A percentile compares a stretch with the other conserved stretches of the same genome.
Conservation (phyloP, 495 filamentous ascomycete species). For the Penicillium macrosclerotiorum region DNA sequence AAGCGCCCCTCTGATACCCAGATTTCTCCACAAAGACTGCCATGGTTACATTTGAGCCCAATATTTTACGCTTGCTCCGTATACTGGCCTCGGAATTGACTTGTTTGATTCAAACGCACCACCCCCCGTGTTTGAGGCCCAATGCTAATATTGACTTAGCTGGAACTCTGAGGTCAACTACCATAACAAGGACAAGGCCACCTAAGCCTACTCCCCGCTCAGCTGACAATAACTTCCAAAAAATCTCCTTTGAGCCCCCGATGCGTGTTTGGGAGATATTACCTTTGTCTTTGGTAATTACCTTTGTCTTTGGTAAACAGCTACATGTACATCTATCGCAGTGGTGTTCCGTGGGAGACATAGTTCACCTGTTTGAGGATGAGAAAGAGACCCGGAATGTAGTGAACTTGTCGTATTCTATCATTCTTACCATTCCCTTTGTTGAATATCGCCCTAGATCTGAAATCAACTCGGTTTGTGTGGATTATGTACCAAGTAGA, state of each 20-base stretch:
- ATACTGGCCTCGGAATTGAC: too few species aligned
- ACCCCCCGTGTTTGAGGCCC: not conserved
- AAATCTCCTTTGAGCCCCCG: slow-evolving; percentile 1
- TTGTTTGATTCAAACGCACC: too few species aligned
- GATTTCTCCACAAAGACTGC: not conserved
- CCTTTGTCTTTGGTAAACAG: slow-evolving; percentile 13
- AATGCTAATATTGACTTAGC: slow-evolving; percentile 49
- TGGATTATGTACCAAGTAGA: not conserved
- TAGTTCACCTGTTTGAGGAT: slow-evolving; percentile 12
- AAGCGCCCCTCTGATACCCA: not conserved
- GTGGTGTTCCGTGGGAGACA: slow-evolving; percentile 14
- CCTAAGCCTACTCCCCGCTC: slow-evolving; percentile 34
- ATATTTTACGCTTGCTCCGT: too few species aligned
- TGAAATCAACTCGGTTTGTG: slow-evolving; percentile 5
- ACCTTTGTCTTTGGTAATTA: too few species aligned
- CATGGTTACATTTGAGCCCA: too few species aligned
- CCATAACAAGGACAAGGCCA: slow-evolving; percentile 84
- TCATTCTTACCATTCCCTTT: slow-evolving; percentile 17
- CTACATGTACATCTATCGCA: slow-evolving; percentile 28
- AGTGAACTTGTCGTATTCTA: slow-evolving; percentile 16
- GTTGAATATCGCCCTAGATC: slow-evolving; percentile 8
- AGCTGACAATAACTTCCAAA: slow-evolving; percentile 4
- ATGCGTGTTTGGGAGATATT: slow-evolving; percentile 9
- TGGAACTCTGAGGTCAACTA: slow-evolving; percentile 96
- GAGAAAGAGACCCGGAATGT: slow-evolving; percentile 14